Evolutionary conservation across 2,329 filamentous ascomycete species (phyloP), one percentile per base, ranked within the genome.

Genomic region (Pseudogymnoascus sp.): DNA sequence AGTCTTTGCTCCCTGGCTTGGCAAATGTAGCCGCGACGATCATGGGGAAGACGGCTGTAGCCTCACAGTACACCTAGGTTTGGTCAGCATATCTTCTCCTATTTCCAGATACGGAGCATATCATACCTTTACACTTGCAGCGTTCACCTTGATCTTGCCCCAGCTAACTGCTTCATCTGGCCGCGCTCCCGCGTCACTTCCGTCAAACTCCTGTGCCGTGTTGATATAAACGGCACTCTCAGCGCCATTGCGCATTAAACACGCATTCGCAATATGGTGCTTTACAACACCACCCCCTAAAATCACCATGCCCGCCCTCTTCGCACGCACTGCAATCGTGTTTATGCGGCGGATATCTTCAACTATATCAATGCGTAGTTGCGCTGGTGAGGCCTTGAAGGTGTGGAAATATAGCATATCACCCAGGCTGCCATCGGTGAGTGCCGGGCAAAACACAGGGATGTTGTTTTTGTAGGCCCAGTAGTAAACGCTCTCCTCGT

Each of bases 381-480:
- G 89, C 63, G 79, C 77, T 3, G 93, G 93, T 1, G 90, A 92
- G 0, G 90, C 77, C 73, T 93, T 94, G 83, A 92, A 99, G 1
- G 92, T 96, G 77, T 99, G 93, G 74, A 99, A 97, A 76, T 97
- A 97, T 39, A 99, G 80, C 94, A 99, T 99, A 74, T 99, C 94
- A 4, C 94, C 94, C 18, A 99, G 77, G 68, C 90, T 96, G 16
- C 94, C 94, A 71, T 99, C 94, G 0, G 94, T 99, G 68, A 99
- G 78, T 5, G 94, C 94, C 0, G 94, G 94, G 71, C 93, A 97
- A 78, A 99, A 99, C 14, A 99, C 88, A 0, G 94, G 94, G 62
- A 99, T 97, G 73, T 94, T 80, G 76, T 99, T 97, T 77, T 92
- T 94, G 78, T 89, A 95, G 0, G 93, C 93, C 94, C 94, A 99